Conservation (phyloP, 2,329 filamentous ascomycete genomes). For the Herpotrichia juniperi region DNA sequence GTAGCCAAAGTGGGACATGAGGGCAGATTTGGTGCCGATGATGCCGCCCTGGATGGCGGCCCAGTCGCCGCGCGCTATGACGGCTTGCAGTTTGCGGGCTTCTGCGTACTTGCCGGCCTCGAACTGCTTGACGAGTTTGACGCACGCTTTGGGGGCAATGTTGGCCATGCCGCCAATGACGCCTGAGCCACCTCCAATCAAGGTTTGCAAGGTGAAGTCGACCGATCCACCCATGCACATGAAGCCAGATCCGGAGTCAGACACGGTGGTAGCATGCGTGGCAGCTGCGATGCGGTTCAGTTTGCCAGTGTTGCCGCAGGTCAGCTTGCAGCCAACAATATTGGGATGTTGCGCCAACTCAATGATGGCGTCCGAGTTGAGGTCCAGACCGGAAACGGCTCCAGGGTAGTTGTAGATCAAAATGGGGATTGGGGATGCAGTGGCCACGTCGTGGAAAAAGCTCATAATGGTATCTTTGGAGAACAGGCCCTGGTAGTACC, state of each 20-base stretch:
- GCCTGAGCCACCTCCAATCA: conserved; percentile 73
- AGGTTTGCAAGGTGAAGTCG: conserved; percentile 74
- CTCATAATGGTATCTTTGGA: conserved; percentile 63
- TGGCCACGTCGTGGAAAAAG: conserved; percentile 71
- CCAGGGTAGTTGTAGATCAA: conserved; percentile 75
- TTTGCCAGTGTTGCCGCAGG: conserved; percentile 74
- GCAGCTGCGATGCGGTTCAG: conserved; percentile 65
- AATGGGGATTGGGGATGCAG: conserved; percentile 67
- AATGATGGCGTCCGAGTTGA: conserved; percentile 68
- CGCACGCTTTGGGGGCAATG: conserved; percentile 70
- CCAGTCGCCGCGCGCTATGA: conserved; percentile 73
- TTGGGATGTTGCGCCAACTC: conserved; percentile 66
- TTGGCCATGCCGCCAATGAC: conserved; percentile 76
- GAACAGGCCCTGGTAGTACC: conserved; percentile 75
- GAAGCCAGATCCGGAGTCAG: conserved; percentile 59
- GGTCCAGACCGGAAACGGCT: conserved; percentile 67
- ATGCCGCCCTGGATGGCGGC: conserved; percentile 71
- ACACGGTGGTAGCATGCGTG: conserved; percentile 48
- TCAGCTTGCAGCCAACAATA: conserved; percentile 72
- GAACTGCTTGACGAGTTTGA: conserved; percentile 66
- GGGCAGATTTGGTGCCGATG: conserved; percentile 70
- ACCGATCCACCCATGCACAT: conserved; percentile 74
- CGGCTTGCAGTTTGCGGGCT: conserved; percentile 67
- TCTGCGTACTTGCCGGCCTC: conserved; percentile 64
- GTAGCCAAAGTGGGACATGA: conserved; percentile 69